Evolutionary conservation across 768 basidiomycete species (phyloP).

Genomic region (Lanmaoa rubissima): DNA sequence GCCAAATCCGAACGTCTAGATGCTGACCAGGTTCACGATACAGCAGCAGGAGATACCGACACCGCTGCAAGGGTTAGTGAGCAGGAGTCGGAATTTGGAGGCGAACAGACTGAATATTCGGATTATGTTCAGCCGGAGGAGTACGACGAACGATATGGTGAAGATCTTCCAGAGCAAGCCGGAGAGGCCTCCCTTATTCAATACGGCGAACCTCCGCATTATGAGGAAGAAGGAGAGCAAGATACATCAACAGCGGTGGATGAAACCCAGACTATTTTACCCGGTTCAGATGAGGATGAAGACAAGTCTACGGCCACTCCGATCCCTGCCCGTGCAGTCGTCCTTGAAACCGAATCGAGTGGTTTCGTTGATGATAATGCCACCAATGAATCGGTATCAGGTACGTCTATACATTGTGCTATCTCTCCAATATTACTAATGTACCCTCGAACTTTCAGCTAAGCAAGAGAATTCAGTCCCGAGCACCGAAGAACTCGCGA

Average conservation of each 20-base stretch:
- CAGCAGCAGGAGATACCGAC: slow-evolving; percentile 23
- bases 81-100: slow-evolving; percentile 21
- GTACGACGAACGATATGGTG: slow-evolving; percentile 36
- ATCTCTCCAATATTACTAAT: neutral
- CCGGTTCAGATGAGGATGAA: slow-evolving; percentile 14
- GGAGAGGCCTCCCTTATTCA: slow-evolving; percentile 14
- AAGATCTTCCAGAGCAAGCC: slow-evolving; percentile 33
- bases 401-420: slow-evolving; percentile 7
- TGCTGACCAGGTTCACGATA: slow-evolving; percentile 30
- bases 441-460: slow-evolving; percentile 2
- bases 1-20: slow-evolving; percentile 23
- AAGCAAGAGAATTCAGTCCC: neutral
- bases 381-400: neutral
- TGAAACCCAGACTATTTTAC: slow-evolving; percentile 12
- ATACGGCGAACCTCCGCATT: slow-evolving; percentile 19
- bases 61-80: slow-evolving; percentile 3
- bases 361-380: neutral
- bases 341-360: slow-evolving; percentile 9
- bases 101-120: slow-evolving; percentile 34
- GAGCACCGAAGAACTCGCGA: neutral
- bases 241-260: slow-evolving; percentile 20
- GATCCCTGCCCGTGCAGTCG: neutral
- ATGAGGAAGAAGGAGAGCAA: slow-evolving; percentile 26
- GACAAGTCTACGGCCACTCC: slow-evolving; percentile 16
- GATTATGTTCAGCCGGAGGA: slow-evolving; percentile 35